A percentile compares a stretch with the other conserved stretches of the same genome.
Conservation (phyloP, 805 yeast species). For the Wickerhamia fluorescens region DNA sequence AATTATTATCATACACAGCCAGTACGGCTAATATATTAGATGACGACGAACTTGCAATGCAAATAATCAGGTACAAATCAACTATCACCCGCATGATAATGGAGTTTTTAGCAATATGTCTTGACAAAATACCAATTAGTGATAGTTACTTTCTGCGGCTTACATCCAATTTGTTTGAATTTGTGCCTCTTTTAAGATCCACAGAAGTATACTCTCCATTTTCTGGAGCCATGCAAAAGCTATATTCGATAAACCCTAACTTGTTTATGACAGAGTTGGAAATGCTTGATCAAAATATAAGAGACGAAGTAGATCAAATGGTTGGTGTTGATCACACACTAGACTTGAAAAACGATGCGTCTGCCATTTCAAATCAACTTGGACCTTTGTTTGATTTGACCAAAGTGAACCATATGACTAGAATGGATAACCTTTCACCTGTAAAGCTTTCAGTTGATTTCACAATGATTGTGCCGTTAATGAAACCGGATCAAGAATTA, state of each 20-base stretch:
- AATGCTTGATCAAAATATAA: slow-evolving; percentile 13
- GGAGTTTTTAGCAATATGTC: slow-evolving; percentile 18
- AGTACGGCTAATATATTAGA: slow-evolving; percentile 24
- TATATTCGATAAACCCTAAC: slow-evolving; percentile 22
- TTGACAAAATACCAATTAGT: slow-evolving; percentile 26
- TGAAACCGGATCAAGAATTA: slow-evolving; percentile 5
- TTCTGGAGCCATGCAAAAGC: slow-evolving; percentile 17
- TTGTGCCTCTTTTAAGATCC: slow-evolving; percentile 26
- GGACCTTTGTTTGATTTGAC: slow-evolving; percentile 25
- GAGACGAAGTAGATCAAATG: slow-evolving; percentile 25
- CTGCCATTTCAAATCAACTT: slow-evolving; percentile 7
- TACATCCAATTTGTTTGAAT: slow-evolving; percentile 19
- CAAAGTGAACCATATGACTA: slow-evolving; percentile 12
- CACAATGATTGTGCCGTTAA: slow-evolving; percentile 22
- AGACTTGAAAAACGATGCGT: slow-evolving; percentile 7
- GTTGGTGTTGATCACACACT: slow-evolving; percentile 24
- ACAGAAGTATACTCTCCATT: slow-evolving; percentile 19
- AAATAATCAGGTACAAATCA: slow-evolving; percentile 27
- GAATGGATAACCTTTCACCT: slow-evolving; percentile 16
- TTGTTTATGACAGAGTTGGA: slow-evolving; percentile 22
- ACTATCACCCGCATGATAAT: slow-evolving; percentile 21
- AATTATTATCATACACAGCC: slow-evolving; percentile 22
- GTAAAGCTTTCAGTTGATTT: slow-evolving; percentile 25
- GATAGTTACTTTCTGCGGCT: slow-evolving; percentile 24
- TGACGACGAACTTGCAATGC: slow-evolving; percentile 27